Evolutionary conservation across 768 basidiomycete species (phyloP), one percentile per base, ranked within the genome.

Genomic region (Cystofilobasidium macerans): DNA sequence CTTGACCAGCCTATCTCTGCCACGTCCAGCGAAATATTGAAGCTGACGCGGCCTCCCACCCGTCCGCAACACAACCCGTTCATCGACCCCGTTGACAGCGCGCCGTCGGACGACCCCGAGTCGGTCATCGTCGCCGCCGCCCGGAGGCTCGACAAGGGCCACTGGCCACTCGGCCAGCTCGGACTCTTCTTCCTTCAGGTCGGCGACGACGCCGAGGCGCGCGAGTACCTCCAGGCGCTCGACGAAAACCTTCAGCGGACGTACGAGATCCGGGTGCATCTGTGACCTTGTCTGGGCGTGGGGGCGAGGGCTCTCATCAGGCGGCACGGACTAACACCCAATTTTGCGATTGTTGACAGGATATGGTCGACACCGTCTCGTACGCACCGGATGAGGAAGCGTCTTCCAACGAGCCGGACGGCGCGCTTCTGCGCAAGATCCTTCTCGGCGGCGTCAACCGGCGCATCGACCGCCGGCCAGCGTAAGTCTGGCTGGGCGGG

Each of bases 51-150:
- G 7, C 51, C n/a, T n/a, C n/a, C n/a, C n/a, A n/a, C 9, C 28
- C 51, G 51, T 53, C 26, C 51, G 38, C 38, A 38, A 63, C 11
- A 54, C 62, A 63, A 63, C 62, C 62, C 62, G 36, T 63, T 63
- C 48, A 18, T 51, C 13, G 45, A 47, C 45, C 51, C 51, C 3
- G n/a, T n/a, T n/a, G 1, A 4, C 62, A 63, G 62, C 16, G 38
- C 28, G 16, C 62, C 53, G 22, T 54, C 36, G 24, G 62, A 63
- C 26, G 62, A 63, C 30, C 62, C 62, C 0, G 62, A 65, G 58
- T 47, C 43, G 20, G 56, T 58, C 0, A 48, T 65, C 57, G 57
- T 65, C 24, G 45, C 64, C 16, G 58, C 56, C 35, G 26, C 35
- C 30, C 26, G 20, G 18, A 43, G 64, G 1, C 64, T 65, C 22